A percentile compares a stretch with the other conserved stretches of the same genome.
These are phyloP conservation scores for Leccinum angustisporum DNA, from an alignment of 1,284 basidiomycete genomes.

Conservation along the genomic window DNA sequence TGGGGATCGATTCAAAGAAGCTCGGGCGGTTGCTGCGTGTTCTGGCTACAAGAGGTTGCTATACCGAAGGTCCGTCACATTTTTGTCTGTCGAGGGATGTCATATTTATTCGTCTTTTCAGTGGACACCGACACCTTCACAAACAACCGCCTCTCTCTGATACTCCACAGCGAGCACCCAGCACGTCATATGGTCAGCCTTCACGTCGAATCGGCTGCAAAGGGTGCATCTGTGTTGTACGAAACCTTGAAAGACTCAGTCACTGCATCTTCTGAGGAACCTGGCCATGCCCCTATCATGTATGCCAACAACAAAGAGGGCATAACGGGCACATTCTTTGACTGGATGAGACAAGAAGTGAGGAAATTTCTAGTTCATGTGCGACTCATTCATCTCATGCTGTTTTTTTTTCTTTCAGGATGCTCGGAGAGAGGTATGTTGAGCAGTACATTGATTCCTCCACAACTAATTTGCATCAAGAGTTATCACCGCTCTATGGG, in stretches of 20 bases:
- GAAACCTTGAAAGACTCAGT: constrained; percentile 29
- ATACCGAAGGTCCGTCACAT: constrained; percentile 33
- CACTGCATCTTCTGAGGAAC: constrained; percentile 25
- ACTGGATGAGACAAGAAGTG: constrained; percentile 29
- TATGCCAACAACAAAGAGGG: constrained; percentile 21
- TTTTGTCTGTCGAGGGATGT: neutral
- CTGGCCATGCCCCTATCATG: constrained; percentile 24
- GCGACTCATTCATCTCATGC: neutral
- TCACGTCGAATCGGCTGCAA: constrained; percentile 24
- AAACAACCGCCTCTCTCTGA: constrained; percentile 38
- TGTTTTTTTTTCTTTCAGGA: constrained; percentile 11
- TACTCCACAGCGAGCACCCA: constrained; percentile 29
- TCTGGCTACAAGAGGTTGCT: constrained; percentile 38
- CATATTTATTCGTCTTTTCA: constrained; percentile 3
- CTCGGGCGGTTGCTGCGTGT: constrained; percentile 35
- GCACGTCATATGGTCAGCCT: constrained; percentile 23
- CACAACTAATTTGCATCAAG: constrained; percentile 8
- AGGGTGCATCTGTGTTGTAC: constrained; percentile 26
- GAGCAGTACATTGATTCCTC: neutral
- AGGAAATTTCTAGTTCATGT: neutral
- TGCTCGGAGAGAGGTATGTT: constrained; percentile 20
- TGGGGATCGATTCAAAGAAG: constrained; percentile 31
- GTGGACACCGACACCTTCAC: constrained; percentile 33
- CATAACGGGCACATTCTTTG: constrained; percentile 29
- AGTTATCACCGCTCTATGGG: constrained; percentile 28